Base-by-base conservation (phyloP, 2,329 filamentous ascomycete species). In the Metarhizium brunneum region DNA sequence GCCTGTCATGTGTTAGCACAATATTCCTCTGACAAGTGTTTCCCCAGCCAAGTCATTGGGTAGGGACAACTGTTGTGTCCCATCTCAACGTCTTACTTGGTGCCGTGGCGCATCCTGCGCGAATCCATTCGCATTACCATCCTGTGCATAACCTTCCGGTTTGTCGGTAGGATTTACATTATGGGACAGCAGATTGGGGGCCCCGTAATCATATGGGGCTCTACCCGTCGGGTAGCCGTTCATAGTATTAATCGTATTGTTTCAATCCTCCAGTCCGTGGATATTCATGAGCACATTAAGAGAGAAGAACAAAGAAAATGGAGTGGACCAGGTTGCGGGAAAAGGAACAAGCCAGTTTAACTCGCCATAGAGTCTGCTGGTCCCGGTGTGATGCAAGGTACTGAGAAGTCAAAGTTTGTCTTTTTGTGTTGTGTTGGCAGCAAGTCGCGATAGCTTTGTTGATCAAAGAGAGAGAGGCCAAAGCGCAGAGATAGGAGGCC, bases 141-240 rank as follows among this genome's bases (percentile, higher is more conserved):
- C 52, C 76, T 76, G 67, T 86, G 87, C 47, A 80, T 81, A 54
- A 86, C 78, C 52, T 82, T 73, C 56, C 85, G 71, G 20, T 73
- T 78, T 81, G 53, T 72, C 72, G 48, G 70, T 75, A 43, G 75
- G 73, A 53, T 64, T 66, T 53, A 70, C 65, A 65, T 61, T 65
- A 58, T 67, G 66, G 25, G 67, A 65, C 42, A 69, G 65, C 50
- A 67, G 59, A 58, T 67, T 60, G 59, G 64, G 63, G 42, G 55
- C 59, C 57, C 66, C 68, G 57, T 71, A 71, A 63, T 69, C 70
- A 60, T 70, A 70, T 47, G 65, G 67, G 58, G 63, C 62, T 59
- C 65, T 64, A 58, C 68, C 65, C 55, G 65, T 65, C 56, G 66
- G 64, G 62, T 71, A 71, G 54, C 67, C 69, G 61, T 73, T 75